Evolutionary conservation across 164 flowering plant genomes (phyloP), one percentile per base, ranked within the genome.

Genomic region (Piper betle): DNA sequence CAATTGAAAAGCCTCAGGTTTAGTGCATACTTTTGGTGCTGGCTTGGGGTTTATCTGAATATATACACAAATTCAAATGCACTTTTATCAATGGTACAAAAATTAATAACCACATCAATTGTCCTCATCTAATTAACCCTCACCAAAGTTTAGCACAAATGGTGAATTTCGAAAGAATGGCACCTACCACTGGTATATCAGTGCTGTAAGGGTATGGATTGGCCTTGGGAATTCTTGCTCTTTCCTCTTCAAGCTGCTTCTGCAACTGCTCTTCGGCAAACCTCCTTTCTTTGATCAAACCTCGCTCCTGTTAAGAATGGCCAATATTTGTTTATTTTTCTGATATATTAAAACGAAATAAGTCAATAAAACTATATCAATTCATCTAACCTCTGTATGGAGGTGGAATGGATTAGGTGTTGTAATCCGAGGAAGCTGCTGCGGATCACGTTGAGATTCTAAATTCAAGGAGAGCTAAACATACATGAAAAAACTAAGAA

Each of bases 151-250:
- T 4, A 56, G 59, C 4, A 56, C 18, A 37, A 19, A 53, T 2
- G 20, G 20, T 17, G 55, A 39, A 56, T 5, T n/a, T 33, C 4
- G 59, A 37, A 56, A 37, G 13, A 10, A 33, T 4, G 4, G 46
- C 55, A 6, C 60, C 17, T 82, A 93, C 99, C 89, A 88, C 91
- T 43, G 99, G 99, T 65, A 73, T 91, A 60, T 94, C 99, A 59
- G 97, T 94, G 8, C 96, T 88, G 65, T 86, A 94, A 39, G 99
- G 99, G 69, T 91, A 91, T 52, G 99, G 99, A 52, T 68, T 79
- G 20, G 99, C 97, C 78, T 75, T 94, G 2, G 88, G 96, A 58
- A 86, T 58, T 66, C 96, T 82, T 2, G 91, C 87, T 65, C 68
- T 74, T 69, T 91, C 97, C 64, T 86, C 97, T 68, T 88, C 96